phyloP scores from a whole-genome alignment of 202 grass and related monocot genomes.

The Tripidium arundinaceum region DNA sequence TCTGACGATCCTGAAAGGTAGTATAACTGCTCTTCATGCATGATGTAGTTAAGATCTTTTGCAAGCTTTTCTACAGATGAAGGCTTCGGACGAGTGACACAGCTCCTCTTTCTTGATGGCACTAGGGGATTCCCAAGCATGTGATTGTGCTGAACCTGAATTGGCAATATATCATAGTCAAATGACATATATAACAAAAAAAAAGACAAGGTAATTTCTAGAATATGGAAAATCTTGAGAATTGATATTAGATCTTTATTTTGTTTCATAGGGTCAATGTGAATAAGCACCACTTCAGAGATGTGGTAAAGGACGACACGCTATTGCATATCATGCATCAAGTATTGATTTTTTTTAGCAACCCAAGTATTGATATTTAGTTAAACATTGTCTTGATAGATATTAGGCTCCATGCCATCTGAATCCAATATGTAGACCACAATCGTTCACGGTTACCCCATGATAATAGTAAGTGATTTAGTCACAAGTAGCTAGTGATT shows the following conservation, averaged over 20 bases:
- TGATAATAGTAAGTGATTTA: conserved; percentile 12
- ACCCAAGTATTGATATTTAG: not conserved
- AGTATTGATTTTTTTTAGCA: not conserved
- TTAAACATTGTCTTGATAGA: not conserved
- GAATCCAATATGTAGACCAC: not conserved
- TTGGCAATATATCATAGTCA: conserved; percentile 15
- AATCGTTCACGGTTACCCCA: not conserved
- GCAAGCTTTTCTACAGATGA: conserved; percentile 79
- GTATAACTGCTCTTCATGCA: conserved; percentile 71
- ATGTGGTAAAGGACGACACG: not conserved
- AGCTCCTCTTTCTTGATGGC: conserved; percentile 81
- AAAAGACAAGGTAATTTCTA: not conserved
- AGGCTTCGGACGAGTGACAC: conserved; percentile 47
- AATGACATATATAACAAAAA: conserved; percentile 13
- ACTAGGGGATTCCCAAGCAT: conserved; percentile 63
- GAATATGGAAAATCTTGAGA: not conserved
- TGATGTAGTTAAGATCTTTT: conserved; percentile 87
- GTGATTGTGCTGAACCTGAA: conserved; percentile 88
- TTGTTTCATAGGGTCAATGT: conserved; percentile 5
- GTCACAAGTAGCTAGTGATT: conserved; percentile 13
- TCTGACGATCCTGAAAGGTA: conserved; percentile 63
- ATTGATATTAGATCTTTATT: not conserved
- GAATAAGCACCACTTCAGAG: not conserved
- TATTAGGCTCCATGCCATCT: conserved; percentile 4
- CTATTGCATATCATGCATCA: not conserved